Base-by-base conservation (phyloP, 176 grass and related monocot species). In the Hyparrhenia diplandra region DNA sequence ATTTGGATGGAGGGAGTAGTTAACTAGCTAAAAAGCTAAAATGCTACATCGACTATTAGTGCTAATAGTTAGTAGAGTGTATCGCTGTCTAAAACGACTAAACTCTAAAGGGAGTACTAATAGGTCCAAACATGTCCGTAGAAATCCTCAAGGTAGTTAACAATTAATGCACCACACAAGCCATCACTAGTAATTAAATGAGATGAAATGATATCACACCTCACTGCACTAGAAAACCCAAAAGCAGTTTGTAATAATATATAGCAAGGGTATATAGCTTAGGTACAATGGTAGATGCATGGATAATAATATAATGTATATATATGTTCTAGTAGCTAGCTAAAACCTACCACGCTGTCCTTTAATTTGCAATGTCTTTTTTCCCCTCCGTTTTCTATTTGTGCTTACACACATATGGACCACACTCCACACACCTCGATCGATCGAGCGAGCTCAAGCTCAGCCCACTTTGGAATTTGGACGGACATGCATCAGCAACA, bases 151-250 rank as follows among this genome's bases (percentile, higher is more conserved):
- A 6, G 51, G 51, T 55, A n/a, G 51, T 55, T 69, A 42, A 27
- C 21, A 32, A 55, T 55, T 73, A 54, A 64, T 65, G 62, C 67
- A 55, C 10, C 67, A 30, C 39, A 46, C 64, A 42, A 46, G 75
- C 0, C 41, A 39, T 13, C 61, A 68, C 24, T 39, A n/a, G 74
- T 57, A 58, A 65, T n/a, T n/a, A 51, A 54, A 54, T 55, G n/a
- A 25, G 23, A 13, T 25, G 57, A 60, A 85, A 71, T 21, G 87
- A 89, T 54, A 80, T 34, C 64, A 81, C 76, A 89, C 77, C 71
- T 75, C 82, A 75, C 76, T 75, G 51, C 82, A 85, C 82, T 88
- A 88, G 58, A 75, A 84, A 84, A 77, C 4, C 10, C 4, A 37
- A 79, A 10, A 80, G 45, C 5, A 10, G 55, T 54, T 63, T 77